A percentile compares a stretch with the other conserved stretches of the same genome.
These are phyloP conservation scores for Orychophragmus violaceus DNA, from an alignment of 345 rosid species.

Conservation along the genomic window DNA sequence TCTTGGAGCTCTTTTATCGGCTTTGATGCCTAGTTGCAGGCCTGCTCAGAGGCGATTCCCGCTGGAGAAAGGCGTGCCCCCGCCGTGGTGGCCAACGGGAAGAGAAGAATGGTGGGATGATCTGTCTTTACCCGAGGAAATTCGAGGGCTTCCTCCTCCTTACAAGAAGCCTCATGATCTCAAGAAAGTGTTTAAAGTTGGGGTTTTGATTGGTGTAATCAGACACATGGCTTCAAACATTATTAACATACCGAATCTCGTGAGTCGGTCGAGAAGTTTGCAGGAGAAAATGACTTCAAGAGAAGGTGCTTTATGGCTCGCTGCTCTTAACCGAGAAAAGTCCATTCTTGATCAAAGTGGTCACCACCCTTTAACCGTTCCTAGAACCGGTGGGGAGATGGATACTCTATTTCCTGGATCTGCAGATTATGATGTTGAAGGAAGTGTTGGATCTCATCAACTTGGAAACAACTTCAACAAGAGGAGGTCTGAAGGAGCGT, in stretches of 20 bases:
- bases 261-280: not conserved
- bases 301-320: slow-evolving; percentile 45
- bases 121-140: not conserved
- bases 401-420: slow-evolving; percentile 49
- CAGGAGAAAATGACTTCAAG: slow-evolving; percentile 74
- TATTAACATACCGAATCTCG: not conserved
- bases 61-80: not conserved
- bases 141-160: not conserved
- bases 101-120: not conserved
- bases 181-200: not conserved
- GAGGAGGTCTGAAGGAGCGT: slow-evolving; percentile 54
- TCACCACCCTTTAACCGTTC: slow-evolving; percentile 35
- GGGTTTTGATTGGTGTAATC: not conserved
- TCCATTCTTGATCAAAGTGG: slow-evolving; percentile 40
- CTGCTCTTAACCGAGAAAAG: slow-evolving; percentile 82
- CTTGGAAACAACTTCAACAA: slow-evolving; percentile 47
- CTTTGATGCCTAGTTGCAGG: not conserved
- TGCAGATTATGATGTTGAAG: slow-evolving; percentile 76
- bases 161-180: not conserved
- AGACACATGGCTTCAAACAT: not conserved
- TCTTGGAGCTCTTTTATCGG: slow-evolving; percentile 81
- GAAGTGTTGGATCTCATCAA: slow-evolving; percentile 35
- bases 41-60: not conserved
- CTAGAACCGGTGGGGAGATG: not conserved
- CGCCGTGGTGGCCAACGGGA: not conserved